Evolutionary conservation across 371 early-diverging fungal species (phyloP).

Genomic region (Mortierella sp.): DNA sequence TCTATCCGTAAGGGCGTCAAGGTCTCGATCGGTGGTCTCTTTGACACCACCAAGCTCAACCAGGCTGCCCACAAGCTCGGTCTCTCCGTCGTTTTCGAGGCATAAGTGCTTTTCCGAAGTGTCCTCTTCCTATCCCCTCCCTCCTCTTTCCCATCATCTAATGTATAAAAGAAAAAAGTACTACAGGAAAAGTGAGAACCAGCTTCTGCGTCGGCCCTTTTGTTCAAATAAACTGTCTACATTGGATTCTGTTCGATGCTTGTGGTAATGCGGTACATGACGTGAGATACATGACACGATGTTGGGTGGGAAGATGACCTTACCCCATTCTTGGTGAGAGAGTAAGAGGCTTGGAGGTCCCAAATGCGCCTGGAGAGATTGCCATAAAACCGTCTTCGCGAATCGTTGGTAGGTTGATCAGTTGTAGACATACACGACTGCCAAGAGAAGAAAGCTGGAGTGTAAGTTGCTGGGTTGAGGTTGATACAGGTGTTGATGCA

Average conservation of each 20-base stretch:
- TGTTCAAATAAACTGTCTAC: too few relatives aligned
- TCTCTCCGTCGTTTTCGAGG: constrained; percentile 86
- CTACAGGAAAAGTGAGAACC: constrained; percentile 1
- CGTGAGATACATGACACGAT: too few relatives aligned
- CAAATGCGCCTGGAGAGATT: too few relatives aligned
- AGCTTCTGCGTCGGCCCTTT: background rate
- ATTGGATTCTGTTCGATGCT: background rate
- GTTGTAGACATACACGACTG: too few relatives aligned
- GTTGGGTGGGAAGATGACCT: too few relatives aligned
- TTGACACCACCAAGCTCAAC: constrained; percentile 91
- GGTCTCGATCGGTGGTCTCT: constrained; percentile 89
- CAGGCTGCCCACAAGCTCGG: constrained; percentile 98
- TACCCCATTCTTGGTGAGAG: too few relatives aligned
- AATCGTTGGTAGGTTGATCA: too few relatives aligned
- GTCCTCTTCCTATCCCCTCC: background rate
- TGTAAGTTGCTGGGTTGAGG: too few relatives aligned
- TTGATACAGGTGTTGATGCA: too few relatives aligned
- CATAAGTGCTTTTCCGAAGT: constrained; percentile 59
- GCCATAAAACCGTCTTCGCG: too few relatives aligned
- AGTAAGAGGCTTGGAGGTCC: too few relatives aligned
- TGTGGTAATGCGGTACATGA: background rate
- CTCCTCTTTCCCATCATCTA: constrained; percentile 8
- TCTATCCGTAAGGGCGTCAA: constrained; percentile 94
- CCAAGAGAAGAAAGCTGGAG: too few relatives aligned
- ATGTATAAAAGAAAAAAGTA: constrained; percentile 34